Evolutionary conservation across 129 eudicot genomes (phyloP).

Genomic region (Artemisia argyi): DNA sequence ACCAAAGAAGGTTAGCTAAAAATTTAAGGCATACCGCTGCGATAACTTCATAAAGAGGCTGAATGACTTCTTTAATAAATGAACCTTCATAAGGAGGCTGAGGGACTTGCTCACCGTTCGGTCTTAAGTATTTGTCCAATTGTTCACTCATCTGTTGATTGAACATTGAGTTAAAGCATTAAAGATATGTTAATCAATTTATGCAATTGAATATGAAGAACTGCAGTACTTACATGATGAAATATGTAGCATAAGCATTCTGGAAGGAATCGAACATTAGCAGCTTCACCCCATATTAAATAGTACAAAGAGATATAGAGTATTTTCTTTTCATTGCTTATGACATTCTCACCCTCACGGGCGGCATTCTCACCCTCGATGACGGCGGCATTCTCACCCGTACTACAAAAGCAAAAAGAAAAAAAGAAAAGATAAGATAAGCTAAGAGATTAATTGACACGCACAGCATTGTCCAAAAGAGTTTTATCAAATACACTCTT

Average conservation of each 20-base stretch:
- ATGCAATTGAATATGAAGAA: background rate
- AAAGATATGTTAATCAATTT: constrained; percentile 1
- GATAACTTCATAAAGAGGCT: constrained; percentile 78
- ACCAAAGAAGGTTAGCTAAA: background rate
- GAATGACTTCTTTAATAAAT: constrained; percentile 68
- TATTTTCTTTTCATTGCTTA: too few species aligned
- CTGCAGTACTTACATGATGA: constrained; percentile 67
- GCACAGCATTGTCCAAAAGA: background rate
- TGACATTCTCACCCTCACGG: too few species aligned
- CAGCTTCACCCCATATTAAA: constrained; percentile 98
- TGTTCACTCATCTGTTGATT: constrained; percentile 85
- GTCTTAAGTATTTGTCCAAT: constrained; percentile 29
- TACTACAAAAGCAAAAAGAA: constrained; percentile 43
- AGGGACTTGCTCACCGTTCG: too few species aligned
- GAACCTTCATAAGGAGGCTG: too few species aligned
- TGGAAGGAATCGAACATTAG: constrained; percentile 86
- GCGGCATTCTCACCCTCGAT: too few species aligned
- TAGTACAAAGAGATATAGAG: constrained; percentile 69
- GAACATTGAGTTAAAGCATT: constrained; percentile 14
- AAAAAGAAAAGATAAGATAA: background rate
- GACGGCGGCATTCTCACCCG: too few species aligned
- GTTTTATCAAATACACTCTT: constrained; percentile 65
- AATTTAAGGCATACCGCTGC: constrained; percentile 66
- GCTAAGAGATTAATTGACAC: background rate
- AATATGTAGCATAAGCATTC: constrained; percentile 99